Conservation (phyloP, 2,329 filamentous ascomycete genomes). For the Phaeomoniella chlamydospora region DNA sequence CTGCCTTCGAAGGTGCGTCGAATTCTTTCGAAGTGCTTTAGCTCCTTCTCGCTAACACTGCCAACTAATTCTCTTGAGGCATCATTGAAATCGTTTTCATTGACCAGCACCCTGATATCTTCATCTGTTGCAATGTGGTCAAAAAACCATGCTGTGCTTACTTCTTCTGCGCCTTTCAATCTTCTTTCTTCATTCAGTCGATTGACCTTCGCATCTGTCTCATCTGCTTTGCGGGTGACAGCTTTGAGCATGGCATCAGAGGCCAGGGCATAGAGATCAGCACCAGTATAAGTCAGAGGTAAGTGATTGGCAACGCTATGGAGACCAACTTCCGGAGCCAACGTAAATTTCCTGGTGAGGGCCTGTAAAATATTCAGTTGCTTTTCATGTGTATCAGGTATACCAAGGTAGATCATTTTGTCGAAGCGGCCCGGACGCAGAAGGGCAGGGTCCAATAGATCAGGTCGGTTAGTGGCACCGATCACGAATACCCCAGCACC, state of each 20-base stretch:
- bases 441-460: slow-evolving; percentile 80
- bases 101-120: slow-evolving; percentile 77
- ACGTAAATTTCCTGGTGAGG: slow-evolving; percentile 83
- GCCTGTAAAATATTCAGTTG: slow-evolving; percentile 90
- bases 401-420: slow-evolving; percentile 95
- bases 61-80: slow-evolving; percentile 81
- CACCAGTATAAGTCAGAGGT: slow-evolving; percentile 93
- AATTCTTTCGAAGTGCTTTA: slow-evolving; percentile 81
- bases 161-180: slow-evolving; percentile 25
- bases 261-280: slow-evolving; percentile 92
- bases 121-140: slow-evolving; percentile 75
- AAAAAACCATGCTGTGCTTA: slow-evolving; percentile 89
- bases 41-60: slow-evolving; percentile 80
- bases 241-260: slow-evolving; percentile 98
- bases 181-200: slow-evolving; percentile 30
- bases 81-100: slow-evolving; percentile 71
- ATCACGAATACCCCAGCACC: slow-evolving; percentile 87
- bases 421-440: slow-evolving; percentile 86
- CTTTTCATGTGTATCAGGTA: slow-evolving; percentile 93
- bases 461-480: slow-evolving; percentile 86
- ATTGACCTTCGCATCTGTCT: slow-evolving; percentile 71
- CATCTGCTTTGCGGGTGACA: slow-evolving; percentile 74
- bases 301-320: slow-evolving; percentile 57
- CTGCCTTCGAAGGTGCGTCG: slow-evolving; percentile 61
- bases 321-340: slow-evolving; percentile 67